Conservation (phyloP, 305 asterid species). For the Ilex paraguariensis region DNA sequence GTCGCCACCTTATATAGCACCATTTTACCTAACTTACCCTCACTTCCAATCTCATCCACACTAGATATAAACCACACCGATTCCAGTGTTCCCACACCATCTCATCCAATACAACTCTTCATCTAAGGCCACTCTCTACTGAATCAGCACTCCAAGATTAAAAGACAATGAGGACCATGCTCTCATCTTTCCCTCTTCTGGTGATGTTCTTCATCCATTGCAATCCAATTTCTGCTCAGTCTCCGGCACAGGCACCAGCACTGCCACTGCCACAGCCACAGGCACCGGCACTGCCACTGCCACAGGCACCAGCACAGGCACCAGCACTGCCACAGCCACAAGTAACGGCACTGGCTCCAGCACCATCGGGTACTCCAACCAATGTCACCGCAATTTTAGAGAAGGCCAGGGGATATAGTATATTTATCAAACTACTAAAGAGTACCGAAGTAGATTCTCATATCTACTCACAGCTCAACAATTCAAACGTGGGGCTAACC, state of each 20-base stretch:
- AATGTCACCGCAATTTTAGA: conserved; percentile 40
- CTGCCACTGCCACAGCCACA: too few relatives aligned
- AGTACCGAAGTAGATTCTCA: conserved; percentile 35
- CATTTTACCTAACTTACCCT: conserved; percentile 30
- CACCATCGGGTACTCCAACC: conserved; percentile 32
- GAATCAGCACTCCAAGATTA: conserved; percentile 1
- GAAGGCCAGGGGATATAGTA: conserved; percentile 36
- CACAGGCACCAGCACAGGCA: too few relatives aligned
- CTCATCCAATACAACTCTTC: not conserved
- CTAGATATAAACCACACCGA: conserved; percentile 14
- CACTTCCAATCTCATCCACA: not conserved
- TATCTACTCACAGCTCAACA: conserved; percentile 39
- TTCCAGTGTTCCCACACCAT: too few relatives aligned
- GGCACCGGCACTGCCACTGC: too few relatives aligned
- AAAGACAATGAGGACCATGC: conserved; percentile 17
- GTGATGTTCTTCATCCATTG: conserved; percentile 19
- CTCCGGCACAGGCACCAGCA: conserved; percentile 19
- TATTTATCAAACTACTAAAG: conserved; percentile 34
- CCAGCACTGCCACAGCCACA: conserved; percentile 10
- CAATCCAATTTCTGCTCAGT: conserved; percentile 28
- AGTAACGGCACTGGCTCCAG: conserved; percentile 18
- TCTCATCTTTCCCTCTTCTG: conserved; percentile 10
- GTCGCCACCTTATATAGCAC: conserved; percentile 30
- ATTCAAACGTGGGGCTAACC: conserved; percentile 49
- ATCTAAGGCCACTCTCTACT: conserved; percentile 4